Evolutionary conservation across 345 rosid species (phyloP).

Genomic region (Moringa oleifera): DNA sequence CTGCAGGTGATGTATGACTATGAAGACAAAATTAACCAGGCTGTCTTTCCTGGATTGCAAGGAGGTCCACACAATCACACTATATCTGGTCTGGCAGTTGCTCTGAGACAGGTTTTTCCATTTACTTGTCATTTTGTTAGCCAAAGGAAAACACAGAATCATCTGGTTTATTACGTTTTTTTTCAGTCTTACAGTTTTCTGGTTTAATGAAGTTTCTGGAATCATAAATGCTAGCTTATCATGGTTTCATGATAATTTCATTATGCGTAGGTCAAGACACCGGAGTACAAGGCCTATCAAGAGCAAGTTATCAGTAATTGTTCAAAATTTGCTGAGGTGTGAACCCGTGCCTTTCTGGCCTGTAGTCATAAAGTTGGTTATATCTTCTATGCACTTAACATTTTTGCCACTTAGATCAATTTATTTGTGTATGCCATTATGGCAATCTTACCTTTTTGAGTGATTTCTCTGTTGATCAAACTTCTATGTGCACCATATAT

Average conservation of each 20-base stretch:
- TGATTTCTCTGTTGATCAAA: constrained; percentile 10
- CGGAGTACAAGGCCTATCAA: constrained; percentile 87
- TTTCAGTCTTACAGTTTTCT: background rate
- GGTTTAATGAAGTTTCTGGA: background rate
- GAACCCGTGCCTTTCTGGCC: background rate
- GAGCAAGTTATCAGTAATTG: constrained; percentile 83
- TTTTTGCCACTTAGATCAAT: background rate
- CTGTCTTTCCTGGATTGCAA: constrained; percentile 96
- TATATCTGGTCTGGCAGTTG: constrained; percentile 85
- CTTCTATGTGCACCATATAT: constrained; percentile 14
- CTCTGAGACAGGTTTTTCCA: constrained; percentile 69
- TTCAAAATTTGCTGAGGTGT: constrained; percentile 73
- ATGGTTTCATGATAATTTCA: constrained; percentile 9
- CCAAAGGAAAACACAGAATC: background rate
- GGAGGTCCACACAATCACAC: constrained; percentile 99
- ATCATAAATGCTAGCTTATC: constrained; percentile 12
- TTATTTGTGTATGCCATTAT: constrained; percentile 5
- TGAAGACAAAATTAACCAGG: constrained; percentile 82
- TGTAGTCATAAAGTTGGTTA: constrained; percentile 6
- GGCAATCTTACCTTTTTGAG: constrained; percentile 1
- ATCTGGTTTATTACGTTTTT: background rate
- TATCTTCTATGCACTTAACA: constrained; percentile 5
- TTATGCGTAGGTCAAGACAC: constrained; percentile 52
- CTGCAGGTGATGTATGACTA: constrained; percentile 79
- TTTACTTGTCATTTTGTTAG: background rate